Conservation (phyloP, 352 stramenopile species). For the Phytophthora melonis region DNA sequence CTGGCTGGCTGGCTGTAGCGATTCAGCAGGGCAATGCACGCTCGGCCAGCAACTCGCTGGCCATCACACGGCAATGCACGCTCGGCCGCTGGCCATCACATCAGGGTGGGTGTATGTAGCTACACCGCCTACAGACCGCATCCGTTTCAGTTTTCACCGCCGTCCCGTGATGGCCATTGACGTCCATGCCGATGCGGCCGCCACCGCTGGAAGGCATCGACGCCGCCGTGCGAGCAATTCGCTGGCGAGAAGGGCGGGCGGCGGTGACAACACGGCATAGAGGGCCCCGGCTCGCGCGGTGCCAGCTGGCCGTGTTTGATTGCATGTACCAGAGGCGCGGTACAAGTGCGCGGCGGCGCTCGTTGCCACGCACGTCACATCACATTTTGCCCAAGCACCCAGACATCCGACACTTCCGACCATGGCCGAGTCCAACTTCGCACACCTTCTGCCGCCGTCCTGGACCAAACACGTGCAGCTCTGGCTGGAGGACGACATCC, state of each 20-base stretch:
- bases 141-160: too few species aligned
- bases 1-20: too few species aligned
- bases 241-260: neutral
- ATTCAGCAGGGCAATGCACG: too few species aligned
- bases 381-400: neutral
- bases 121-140: too few species aligned
- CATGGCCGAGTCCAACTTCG: constrained; percentile 51
- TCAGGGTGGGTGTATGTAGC: too few species aligned
- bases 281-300: neutral
- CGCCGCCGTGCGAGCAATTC: too few species aligned
- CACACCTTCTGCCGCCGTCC: constrained; percentile 75
- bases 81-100: too few species aligned
- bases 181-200: too few species aligned
- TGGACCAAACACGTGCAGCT: constrained; percentile 91
- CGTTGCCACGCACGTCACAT: constrained; percentile 1
- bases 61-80: too few species aligned
- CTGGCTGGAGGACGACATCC: constrained; percentile 98
- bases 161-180: neutral
- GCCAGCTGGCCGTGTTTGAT: constrained; percentile 7
- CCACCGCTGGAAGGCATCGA: neutral
- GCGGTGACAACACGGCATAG: constrained; percentile 26
- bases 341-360: constrained; percentile 2
- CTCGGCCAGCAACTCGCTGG: too few species aligned
- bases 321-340: neutral
- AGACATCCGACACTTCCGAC: neutral